Conservation (phyloP, 257 asterid species). For the Perilla frutescens region DNA sequence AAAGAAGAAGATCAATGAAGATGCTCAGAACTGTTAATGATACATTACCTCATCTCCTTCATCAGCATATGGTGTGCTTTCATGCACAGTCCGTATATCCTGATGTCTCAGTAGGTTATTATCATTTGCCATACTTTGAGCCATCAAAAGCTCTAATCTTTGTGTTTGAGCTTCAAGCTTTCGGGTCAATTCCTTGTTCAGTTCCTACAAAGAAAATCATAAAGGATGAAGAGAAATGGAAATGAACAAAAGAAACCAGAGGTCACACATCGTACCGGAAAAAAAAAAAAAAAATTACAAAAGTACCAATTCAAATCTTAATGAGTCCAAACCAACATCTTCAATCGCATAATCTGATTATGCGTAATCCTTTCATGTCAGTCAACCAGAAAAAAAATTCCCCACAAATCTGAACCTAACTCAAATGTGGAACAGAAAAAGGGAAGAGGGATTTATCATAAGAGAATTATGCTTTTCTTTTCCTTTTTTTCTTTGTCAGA, state of each 20-base stretch:
- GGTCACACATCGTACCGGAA: constrained; percentile 18
- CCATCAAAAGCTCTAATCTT: constrained; percentile 85
- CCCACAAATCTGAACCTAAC: neutral
- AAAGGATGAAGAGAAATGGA: constrained; percentile 26
- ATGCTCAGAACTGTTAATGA: constrained; percentile 18
- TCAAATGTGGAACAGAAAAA: neutral
- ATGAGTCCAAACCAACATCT: constrained; percentile 1
- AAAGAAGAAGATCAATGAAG: neutral
- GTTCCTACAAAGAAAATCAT: constrained; percentile 57
- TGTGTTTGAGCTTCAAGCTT: constrained; percentile 97
- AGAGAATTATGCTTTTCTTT: neutral
- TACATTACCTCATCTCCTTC: constrained; percentile 96
- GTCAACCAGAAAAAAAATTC: neutral
- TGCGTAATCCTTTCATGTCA: neutral
- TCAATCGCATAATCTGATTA: neutral
- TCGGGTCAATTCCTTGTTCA: constrained; percentile 79
- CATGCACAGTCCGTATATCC: constrained; percentile 51
- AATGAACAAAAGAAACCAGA: constrained; percentile 19
- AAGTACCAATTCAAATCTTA: constrained; percentile 3
- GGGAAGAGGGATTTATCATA: neutral
- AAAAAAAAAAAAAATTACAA: neutral
- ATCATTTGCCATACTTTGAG: constrained; percentile 82
- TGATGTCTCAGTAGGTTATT: constrained; percentile 57
- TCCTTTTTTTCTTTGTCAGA: neutral
- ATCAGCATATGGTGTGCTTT: constrained; percentile 70